These are phyloP conservation scores for Hemileccinum impolitum DNA, from an alignment of 768 basidiomycete genomes.

Conservation along the genomic window DNA sequence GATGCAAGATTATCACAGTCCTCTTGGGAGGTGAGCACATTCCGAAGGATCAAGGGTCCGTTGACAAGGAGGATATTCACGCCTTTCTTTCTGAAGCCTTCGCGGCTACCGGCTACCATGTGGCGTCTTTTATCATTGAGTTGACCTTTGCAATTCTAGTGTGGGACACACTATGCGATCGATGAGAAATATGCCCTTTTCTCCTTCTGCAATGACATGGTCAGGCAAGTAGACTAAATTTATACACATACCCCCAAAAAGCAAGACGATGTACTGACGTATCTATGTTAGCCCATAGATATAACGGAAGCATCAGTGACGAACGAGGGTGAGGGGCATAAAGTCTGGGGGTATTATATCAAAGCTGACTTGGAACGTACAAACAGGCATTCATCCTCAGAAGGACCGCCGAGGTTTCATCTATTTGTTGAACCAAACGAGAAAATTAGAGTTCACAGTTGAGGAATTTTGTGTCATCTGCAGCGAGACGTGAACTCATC, in stretches of 20 bases:
- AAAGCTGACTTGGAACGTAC: slow-evolving; percentile 2
- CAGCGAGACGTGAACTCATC: neutral
- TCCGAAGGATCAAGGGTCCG: no score
- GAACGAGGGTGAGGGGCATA: slow-evolving; percentile 68
- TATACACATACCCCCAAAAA: no score
- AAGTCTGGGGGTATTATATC: neutral
- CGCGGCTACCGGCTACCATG: no score
- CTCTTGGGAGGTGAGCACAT: no score
- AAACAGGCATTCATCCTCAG: slow-evolving; percentile 75
- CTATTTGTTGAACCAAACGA: slow-evolving; percentile 97
- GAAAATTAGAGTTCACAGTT: slow-evolving; percentile 40
- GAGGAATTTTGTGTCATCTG: neutral
- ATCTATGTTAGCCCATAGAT: slow-evolving; percentile 70
- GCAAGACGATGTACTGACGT: slow-evolving; percentile 3
- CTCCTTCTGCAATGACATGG: neutral
- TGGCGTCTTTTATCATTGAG: neutral
- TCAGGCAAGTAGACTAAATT: no score
- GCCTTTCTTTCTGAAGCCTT: no score
- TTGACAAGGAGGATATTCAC: no score
- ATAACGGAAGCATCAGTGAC: slow-evolving; percentile 97
- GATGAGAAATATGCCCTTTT: neutral
- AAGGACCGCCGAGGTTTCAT: slow-evolving; percentile 94
- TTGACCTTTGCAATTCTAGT: neutral
- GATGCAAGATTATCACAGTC: no score
- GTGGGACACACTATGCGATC: neutral